Base-by-base conservation (phyloP, 2,329 filamentous ascomycete genomes). In the Clarireedia monteithiana region DNA sequence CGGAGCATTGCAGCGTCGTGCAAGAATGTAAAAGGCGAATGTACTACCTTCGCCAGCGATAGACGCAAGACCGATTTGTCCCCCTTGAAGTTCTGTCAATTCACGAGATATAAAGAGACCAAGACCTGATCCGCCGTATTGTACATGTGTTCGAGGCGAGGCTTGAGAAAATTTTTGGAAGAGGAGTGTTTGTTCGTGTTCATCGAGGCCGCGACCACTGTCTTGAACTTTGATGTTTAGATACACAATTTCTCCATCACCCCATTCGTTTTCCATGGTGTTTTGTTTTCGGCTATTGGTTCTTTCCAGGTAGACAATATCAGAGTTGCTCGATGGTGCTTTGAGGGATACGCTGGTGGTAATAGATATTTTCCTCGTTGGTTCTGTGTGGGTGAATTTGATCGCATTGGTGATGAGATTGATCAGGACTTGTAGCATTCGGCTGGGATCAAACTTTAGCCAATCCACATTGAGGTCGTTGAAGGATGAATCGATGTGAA, bases 401-500 rank as follows among this genome's bases (percentile, higher is more conserved):
- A 92, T 84, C 0, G 88, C 86, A 64, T 92, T 92, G 6, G 87
- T 89, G 7, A 88, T 80, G 1, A 92, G 76, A 63, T 92, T 92
- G 68, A 92, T 90, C 3, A 91, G 74, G 0, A 91, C 85, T 69
- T 92, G 88, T 51, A 88, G 79, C 50, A 92, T 82, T 24, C 88
- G 79, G 15, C 84, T 86, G 0, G 88, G 85, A 67, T 92, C 89
- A 27, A 90, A 70, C 36, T 77, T 72, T 3, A 91, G 81, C 75
- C 83, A 90, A 38, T 86, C 81, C 36, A 88, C 73, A 0, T 72
- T 72, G 1, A 84, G 72, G 1, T 77, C 71, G 4, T 72, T 73
- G 65, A 84, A 87, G 0, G 84, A 85, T 15, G 77, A 67, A 62
- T 86, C 82, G 12, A 88, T 76, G 2, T 78, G 72, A 62, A 88